These are phyloP conservation scores for Rhizopogon salebrosus DNA, from an alignment of 768 basidiomycete genomes.

Conservation along the genomic window DNA sequence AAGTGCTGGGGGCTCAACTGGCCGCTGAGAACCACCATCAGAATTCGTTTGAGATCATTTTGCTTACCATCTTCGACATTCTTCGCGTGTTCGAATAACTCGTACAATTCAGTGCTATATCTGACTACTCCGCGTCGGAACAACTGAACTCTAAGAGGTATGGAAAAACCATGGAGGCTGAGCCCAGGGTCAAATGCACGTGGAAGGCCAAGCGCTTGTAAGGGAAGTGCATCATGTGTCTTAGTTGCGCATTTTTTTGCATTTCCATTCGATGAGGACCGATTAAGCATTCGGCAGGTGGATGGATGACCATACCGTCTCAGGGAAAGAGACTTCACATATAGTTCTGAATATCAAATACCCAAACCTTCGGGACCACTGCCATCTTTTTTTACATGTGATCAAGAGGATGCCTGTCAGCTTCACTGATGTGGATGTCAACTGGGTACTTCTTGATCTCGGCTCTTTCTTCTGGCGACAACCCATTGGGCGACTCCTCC, in stretches of 20 bases:
- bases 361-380: conserved; percentile 9
- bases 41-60: background rate
- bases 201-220: background rate
- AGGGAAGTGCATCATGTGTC: background rate
- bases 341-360: conserved; percentile 15
- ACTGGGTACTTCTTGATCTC: conserved; percentile 22
- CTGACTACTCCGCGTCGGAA: background rate
- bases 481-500: conserved; percentile 25
- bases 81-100: background rate
- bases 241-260: background rate
- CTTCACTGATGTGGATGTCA: conserved; percentile 66
- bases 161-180: too few relatives aligned
- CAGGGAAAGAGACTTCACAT: background rate
- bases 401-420: conserved; percentile 71
- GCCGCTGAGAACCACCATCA: background rate
- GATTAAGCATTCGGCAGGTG: background rate
- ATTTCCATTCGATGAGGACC: background rate
- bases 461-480: conserved; percentile 29
- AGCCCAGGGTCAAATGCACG: background rate
- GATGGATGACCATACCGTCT: background rate
- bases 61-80: background rate
- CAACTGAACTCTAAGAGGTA: background rate
- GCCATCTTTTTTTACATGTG: conserved; percentile 41
- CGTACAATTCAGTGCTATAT: background rate
- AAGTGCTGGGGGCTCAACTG: too few relatives aligned